Percentiles rank a stretch among this genome's conserved stretches.
Evolutionary conservation across 768 basidiomycete genomes (phyloP).

Genomic region (Hysterangium stoloniferum): DNA sequence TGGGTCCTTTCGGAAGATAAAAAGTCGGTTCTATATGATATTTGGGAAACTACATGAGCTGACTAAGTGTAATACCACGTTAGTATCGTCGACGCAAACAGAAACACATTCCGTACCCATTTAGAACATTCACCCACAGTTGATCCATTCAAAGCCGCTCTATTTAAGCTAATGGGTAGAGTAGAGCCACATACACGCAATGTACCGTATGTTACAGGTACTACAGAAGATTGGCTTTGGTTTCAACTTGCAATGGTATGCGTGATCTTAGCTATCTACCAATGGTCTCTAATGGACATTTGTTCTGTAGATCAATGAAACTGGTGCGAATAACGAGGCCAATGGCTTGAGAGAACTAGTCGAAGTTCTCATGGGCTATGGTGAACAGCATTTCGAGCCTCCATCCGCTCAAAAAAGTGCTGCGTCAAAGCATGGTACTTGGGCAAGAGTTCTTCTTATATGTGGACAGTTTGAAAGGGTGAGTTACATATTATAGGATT

Average conservation of each 20-base stretch:
- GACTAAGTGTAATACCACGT: neutral
- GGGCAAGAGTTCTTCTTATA: conserved; percentile 80
- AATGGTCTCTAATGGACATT: neutral
- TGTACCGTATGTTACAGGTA: conserved; percentile 77
- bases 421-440: conserved; percentile 46
- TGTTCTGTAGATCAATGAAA: conserved; percentile 54
- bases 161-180: conserved; percentile 94
- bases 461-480: conserved; percentile 94
- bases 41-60: neutral
- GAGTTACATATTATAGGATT: conserved; percentile 16
- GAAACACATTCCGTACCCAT: conserved; percentile 34
- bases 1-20: conserved; percentile 80
- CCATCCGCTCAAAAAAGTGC: conserved; percentile 49
- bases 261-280: neutral
- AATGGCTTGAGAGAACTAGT: conserved; percentile 66
- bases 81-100: conserved; percentile 22
- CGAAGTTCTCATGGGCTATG: conserved; percentile 70
- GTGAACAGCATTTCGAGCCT: conserved; percentile 77
- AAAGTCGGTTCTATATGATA: conserved; percentile 38
- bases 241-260: conserved; percentile 83
- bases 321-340: conserved; percentile 45
- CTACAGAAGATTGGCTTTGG: conserved; percentile 99
- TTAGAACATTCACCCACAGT: conserved; percentile 82
- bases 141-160: conserved; percentile 92
- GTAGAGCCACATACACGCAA: conserved; percentile 76